These are phyloP conservation scores for Pisolithus marmoratus DNA, from an alignment of 768 basidiomycete species.

Conservation along the genomic window DNA sequence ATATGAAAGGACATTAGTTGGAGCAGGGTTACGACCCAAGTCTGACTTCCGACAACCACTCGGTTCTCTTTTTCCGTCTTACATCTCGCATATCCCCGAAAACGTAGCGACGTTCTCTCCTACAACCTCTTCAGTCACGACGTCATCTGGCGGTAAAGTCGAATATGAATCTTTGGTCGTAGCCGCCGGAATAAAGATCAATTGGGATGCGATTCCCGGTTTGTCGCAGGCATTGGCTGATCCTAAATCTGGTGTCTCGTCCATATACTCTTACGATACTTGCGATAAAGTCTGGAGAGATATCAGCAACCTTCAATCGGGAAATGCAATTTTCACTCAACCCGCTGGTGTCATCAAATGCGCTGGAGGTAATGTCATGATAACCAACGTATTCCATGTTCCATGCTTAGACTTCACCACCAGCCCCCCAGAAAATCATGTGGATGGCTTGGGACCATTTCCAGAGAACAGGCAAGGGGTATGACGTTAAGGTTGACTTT, in stretches of 20 bases:
- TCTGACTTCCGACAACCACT: slow-evolving; percentile 61
- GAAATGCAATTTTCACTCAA: slow-evolving; percentile 92
- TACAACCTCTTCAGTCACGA: slow-evolving; percentile 63
- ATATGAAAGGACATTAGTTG: slow-evolving; percentile 76
- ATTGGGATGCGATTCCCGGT: slow-evolving; percentile 72
- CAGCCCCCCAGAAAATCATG: slow-evolving; percentile 90
- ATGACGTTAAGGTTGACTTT: slow-evolving; percentile 65
- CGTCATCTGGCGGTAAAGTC: slow-evolving; percentile 61
- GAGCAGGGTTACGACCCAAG: slow-evolving; percentile 77
- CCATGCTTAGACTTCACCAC: slow-evolving; percentile 2
- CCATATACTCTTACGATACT: slow-evolving; percentile 87
- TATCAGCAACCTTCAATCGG: slow-evolving; percentile 67
- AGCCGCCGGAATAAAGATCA: slow-evolving; percentile 82
- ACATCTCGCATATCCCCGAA: slow-evolving; percentile 67
- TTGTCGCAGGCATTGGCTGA: slow-evolving; percentile 73
- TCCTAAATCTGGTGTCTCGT: slow-evolving; percentile 74
- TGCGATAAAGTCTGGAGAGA: slow-evolving; percentile 87
- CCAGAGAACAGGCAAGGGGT: slow-evolving; percentile 50
- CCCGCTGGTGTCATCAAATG: slow-evolving; percentile 92
- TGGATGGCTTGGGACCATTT: slow-evolving; percentile 94
- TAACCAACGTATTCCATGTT: not conserved
- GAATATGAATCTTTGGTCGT: slow-evolving; percentile 86
- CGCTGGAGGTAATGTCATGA: slow-evolving; percentile 59
- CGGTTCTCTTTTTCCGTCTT: slow-evolving; percentile 62
- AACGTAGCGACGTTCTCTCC: slow-evolving; percentile 75